These are phyloP conservation scores for Blastobotrys elegans DNA, from an alignment of 1,139 yeast species.

Conservation along the genomic window DNA sequence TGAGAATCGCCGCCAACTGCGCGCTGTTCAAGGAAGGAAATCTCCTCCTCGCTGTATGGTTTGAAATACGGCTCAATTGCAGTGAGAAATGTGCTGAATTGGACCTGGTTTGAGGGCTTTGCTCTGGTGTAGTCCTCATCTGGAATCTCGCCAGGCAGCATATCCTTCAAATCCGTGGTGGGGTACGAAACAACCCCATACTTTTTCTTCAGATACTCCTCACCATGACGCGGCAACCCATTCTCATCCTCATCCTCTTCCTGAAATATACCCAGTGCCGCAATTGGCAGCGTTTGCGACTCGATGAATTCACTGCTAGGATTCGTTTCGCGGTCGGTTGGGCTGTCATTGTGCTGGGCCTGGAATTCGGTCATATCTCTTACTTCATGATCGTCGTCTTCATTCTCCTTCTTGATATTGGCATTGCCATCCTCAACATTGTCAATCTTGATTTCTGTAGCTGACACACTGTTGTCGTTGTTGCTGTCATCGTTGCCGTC, in stretches of 20 bases:
- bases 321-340: constrained; percentile 49
- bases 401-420: constrained; percentile 8
- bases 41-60: constrained; percentile 71
- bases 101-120: constrained; percentile 90
- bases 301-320: constrained; percentile 77
- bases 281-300: constrained; percentile 64
- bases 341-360: constrained; percentile 5
- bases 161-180: constrained; percentile 61
- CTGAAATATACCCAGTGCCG: constrained; percentile 66
- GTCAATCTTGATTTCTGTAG: background rate
- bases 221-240: constrained; percentile 54
- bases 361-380: constrained; percentile 12
- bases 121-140: constrained; percentile 78
- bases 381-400: background rate
- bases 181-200: constrained; percentile 93
- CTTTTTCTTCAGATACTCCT: constrained; percentile 66
- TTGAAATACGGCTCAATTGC: constrained; percentile 84
- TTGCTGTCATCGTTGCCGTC: constrained; percentile 10
- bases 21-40: constrained; percentile 64
- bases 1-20: constrained; percentile 27
- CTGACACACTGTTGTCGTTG: background rate
- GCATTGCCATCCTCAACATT: background rate
- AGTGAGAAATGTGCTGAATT: constrained; percentile 79
- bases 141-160: constrained; percentile 86
- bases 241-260: constrained; percentile 51